Base-by-base conservation (phyloP, 1,284 basidiomycete genomes). In the Polyporus tsugae region DNA sequence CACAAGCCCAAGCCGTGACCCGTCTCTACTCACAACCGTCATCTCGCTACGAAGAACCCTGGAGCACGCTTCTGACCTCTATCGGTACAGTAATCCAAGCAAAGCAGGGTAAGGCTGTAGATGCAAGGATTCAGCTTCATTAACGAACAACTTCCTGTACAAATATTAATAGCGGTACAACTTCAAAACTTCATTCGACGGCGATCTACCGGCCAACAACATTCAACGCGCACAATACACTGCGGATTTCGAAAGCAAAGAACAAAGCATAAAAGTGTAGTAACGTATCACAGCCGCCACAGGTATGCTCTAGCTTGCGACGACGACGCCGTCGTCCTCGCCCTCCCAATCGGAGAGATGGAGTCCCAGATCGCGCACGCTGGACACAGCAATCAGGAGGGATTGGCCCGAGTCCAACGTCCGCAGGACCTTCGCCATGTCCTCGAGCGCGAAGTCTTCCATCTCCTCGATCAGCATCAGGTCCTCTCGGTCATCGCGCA, bases 391-490 rank as follows among this genome's bases (percentile, higher is more conserved):
- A 58, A 94, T 83, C 62, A 93, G 75, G 69, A 94, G 73, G 44
- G 86, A 83, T 77, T 93, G 90, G 57, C 83, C 84, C 19, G 78
- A 70, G 72, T 92, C 89, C 65, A 93, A 81, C 70, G 82, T 73
- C 61, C 76, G 72, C 60, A 93, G 74, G 77, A 89, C 81, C 82
- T 86, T 89, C 42, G 80, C 84, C 87, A 94, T 91, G 76, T 94
- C 92, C 74, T 92, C 90, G 73, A 92, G 78, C 71, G 88, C 89
- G 73, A 89, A 91, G 69, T 91, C 90, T 77, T 92, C 91, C 78
- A 92, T 87, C 82, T 92, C 90, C 78, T 94, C 91, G 33, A 90
- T 72, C 46, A 94, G 77, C 76, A 86, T 85, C 75, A 93, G 81
- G 72, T 92, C 91, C 70, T 93, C 91, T 72, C 84, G 83, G 72